phyloP scores from a whole-genome alignment of 495 filamentous ascomycete species.

The Cercophora sp. region DNA sequence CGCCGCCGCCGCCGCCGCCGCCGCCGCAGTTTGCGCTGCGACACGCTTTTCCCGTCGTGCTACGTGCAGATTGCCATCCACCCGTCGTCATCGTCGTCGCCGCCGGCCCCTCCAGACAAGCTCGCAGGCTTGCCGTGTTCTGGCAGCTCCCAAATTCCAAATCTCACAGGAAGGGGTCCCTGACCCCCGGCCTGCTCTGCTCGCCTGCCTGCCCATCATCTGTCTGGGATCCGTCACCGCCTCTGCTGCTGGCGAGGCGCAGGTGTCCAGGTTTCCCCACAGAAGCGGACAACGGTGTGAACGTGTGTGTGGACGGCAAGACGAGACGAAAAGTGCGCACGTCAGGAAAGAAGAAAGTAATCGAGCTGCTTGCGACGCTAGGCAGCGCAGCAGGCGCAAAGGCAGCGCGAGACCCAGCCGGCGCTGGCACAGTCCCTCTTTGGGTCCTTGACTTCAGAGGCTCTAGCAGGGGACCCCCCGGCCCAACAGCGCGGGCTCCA shows the following conservation, averaged over 20 bases:
- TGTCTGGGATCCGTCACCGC: neutral
- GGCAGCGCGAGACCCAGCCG: neutral
- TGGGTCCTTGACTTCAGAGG: too few relatives aligned
- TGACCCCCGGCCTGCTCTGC: neutral
- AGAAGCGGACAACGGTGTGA: neutral
- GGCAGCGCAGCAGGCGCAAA: too few relatives aligned
- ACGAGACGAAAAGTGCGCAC: too few relatives aligned
- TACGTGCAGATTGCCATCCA: too few relatives aligned
- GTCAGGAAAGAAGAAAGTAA: neutral
- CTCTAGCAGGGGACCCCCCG: too few relatives aligned
- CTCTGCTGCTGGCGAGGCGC: neutral
- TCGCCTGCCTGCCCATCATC: neutral
- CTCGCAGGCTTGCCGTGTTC: too few relatives aligned
- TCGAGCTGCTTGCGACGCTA: too few relatives aligned
- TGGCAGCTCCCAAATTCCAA: too few relatives aligned
- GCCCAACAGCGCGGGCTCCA: constrained; percentile 20
- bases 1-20: neutral
- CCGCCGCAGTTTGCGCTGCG: too few relatives aligned
- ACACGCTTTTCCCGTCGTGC: too few relatives aligned
- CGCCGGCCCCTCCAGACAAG: neutral
- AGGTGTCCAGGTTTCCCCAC: constrained; percentile 1
- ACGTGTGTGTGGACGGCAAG: neutral
- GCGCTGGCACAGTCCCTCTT: neutral
- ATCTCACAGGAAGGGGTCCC: too few relatives aligned
- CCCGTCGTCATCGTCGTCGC: neutral